Percentiles rank a stretch among this genome's conserved stretches.
Conservation (phyloP, 2,329 filamentous ascomycete genomes). For the Hymenoscyphus linearis region DNA sequence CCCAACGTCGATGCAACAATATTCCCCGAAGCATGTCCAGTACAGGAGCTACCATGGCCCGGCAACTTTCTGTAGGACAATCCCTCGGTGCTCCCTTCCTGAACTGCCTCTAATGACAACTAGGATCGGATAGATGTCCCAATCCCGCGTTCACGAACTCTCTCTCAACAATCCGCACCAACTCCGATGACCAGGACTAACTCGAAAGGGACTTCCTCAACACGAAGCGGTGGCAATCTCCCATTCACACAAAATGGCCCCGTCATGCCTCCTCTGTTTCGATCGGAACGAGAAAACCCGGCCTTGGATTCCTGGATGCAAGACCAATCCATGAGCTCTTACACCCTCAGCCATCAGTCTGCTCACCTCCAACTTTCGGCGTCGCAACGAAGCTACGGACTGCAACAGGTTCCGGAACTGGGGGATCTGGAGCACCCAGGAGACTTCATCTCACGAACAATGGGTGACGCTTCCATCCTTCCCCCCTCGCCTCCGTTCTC, state of each 20-base stretch:
- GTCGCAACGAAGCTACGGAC: constrained; percentile 20
- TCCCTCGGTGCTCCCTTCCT: constrained; percentile 12
- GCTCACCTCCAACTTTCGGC: constrained; percentile 16
- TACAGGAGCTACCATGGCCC: constrained; percentile 26
- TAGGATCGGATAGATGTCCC: constrained; percentile 27
- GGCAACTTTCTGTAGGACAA: constrained; percentile 26
- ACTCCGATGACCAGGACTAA: constrained; percentile 28
- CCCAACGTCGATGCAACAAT: constrained; percentile 21
- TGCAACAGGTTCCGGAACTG: constrained; percentile 28
- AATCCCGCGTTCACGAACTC: constrained; percentile 17
- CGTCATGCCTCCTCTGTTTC: constrained; percentile 23
- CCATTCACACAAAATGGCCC: constrained; percentile 26
- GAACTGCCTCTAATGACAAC: constrained; percentile 21
- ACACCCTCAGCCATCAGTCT: constrained; percentile 24
- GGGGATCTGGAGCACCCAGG: constrained; percentile 21
- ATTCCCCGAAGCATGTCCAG: constrained; percentile 29
- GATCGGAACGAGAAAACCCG: constrained; percentile 22
- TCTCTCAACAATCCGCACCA: constrained; percentile 29
- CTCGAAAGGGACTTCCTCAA: constrained; percentile 26
- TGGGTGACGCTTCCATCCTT: constrained; percentile 16
- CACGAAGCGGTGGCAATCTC: constrained; percentile 21
- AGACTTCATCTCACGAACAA: constrained; percentile 24
- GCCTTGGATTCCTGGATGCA: constrained; percentile 26
- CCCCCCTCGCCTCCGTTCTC: constrained; percentile 20
- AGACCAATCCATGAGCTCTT: constrained; percentile 26